Evolutionary conservation across 1,284 basidiomycete species (phyloP), one percentile per base, ranked within the genome.

Genomic region (Austroboletus rostrupii): DNA sequence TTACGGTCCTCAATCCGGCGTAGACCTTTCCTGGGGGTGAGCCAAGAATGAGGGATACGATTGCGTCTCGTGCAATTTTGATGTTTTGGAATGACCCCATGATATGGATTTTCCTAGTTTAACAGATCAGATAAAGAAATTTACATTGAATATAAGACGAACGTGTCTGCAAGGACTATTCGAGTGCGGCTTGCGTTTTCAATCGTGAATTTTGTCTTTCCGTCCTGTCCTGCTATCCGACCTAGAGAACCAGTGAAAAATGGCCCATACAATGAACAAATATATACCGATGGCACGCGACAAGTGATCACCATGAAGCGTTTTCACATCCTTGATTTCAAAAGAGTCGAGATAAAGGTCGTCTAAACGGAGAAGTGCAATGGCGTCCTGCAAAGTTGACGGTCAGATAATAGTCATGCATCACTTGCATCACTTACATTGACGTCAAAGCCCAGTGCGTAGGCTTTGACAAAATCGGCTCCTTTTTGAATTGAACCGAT

Each of bases 241-340:
- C 91, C 89, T 90, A 62, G 29, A 47, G 43, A 17, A 48, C 28
- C 42, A 19, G 39, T 55, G 40, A 44, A 49, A 43, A 17, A 26
- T 47, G 33, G 11, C 36, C 28, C 10, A 29, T 20, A 29, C 13
- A 13, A 41, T 38, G 31, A 26, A 35, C 26, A 21, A 47, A 37
- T 11, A 10, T 76, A 39, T 57, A 87, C 94, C 96, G 53, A 99
- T 98, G 12, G 96, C 96, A 57, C 96, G 87, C 16, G 91, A 90
- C 12, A 99, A 76, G 68, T 99, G 97, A 65, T 99, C 97, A 2
- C 96, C 96, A 56, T 97, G 94, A 4, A 99, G 77, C 0, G 93
- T 97, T 73, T 99, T 99, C 52, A 99, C 94, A 61, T 99, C 96
- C 70, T 98, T 99, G 71, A 99, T 95, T 72, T 99, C 93, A 61